Base-by-base conservation (phyloP, 2,329 filamentous ascomycete species). In the Penicillium sp. region DNA sequence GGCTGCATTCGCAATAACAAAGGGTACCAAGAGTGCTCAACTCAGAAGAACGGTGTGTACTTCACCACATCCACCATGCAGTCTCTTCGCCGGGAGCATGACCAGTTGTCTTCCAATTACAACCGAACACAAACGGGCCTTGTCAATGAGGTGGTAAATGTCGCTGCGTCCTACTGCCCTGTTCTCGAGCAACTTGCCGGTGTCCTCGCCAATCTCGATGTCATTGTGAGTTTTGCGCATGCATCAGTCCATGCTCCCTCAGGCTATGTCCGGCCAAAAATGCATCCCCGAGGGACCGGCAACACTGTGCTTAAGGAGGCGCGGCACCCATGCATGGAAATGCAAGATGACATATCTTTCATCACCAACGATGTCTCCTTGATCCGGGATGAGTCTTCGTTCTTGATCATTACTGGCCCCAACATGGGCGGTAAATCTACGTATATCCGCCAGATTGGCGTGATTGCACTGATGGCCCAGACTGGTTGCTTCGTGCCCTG, bases 391-490 rank as follows among this genome's bases (percentile, higher is more conserved):
- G 74, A 77, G 32, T 94, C 87, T 0, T 88, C 90, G 2, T 96
- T 98, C 66, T 74, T 95, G 26, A 90, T 95, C 68, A 95, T 96
- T 60, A 96, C 90, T 0, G 92, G 92, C 0, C 92, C 92, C 34
- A 98, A 98, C 66, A 98, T 98, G 92, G 93, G 92, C 52, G 92
- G 92, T 54, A 98, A 98, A 69, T 95, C 87, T 6, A 98, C 90
- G 0, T 98, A 95, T 62, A 98, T 98, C 58, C 84, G 93, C 12
- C 92, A 96, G 62, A 93, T 95, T 14, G 92, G 90, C 20, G 92
- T 95, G 36, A 92, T 98, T 43, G 90, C 92, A 1, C 76, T 98
- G 23, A 94, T 98, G 88, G 92, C 92, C 0, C 92, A 98, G 62
- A 80, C 94, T 13, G 92, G 92, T 38, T 95, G 88, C 65, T 98